Base-by-base conservation (phyloP, 331 rosid genomes). In the Quercus phellos region DNA sequence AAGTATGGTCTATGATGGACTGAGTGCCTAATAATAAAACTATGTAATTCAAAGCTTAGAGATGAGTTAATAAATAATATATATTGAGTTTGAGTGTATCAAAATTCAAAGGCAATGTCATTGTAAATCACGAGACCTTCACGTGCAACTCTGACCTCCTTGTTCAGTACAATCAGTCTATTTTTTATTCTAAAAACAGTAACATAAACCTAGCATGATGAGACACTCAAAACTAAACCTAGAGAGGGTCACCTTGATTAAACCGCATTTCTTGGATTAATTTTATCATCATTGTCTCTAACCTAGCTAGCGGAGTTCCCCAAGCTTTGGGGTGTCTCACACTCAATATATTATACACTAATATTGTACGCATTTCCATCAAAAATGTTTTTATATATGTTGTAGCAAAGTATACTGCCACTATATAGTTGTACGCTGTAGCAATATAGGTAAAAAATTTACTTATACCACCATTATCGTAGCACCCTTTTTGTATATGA, bases 41-140 rank as follows among this genome's bases (percentile, higher is more conserved):
- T 26, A 55, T 75, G 35, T 55, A 70, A 55, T 55, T 80, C 60
- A 78, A 76, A 24, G 81, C 54, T 74, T 64, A 19, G 34, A 76
- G 66, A 79, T 69, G 64, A 76, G 18, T 59, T 46, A 67, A 34
- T 26, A 74, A 68, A 74, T 19, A 81, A 14, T 70, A 54, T 30
- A 6, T 80, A 86, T 87, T 51, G 80, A 86, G 90, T 84, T 87
- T 43, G 80, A 86, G 90, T 84, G 51, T 74, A 61, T 56, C 84
- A 46, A 2, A 46, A 46, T 46, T 12, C 53, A 79, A 73, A 86
- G 95, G 94, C 89, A 92, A 89, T 79, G 89, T 71, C 88, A 74
- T 83, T 90, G 95, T 78, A 90, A 89, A 92, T 83, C 94, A 89
- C 97, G 81, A 92, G 91, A 90, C 72, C 82, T 88, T 89, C 97